Evolutionary conservation across 2,329 filamentous ascomycete species (phyloP), one percentile per base, ranked within the genome.

Genomic region (Sporothrix curviconia): DNA sequence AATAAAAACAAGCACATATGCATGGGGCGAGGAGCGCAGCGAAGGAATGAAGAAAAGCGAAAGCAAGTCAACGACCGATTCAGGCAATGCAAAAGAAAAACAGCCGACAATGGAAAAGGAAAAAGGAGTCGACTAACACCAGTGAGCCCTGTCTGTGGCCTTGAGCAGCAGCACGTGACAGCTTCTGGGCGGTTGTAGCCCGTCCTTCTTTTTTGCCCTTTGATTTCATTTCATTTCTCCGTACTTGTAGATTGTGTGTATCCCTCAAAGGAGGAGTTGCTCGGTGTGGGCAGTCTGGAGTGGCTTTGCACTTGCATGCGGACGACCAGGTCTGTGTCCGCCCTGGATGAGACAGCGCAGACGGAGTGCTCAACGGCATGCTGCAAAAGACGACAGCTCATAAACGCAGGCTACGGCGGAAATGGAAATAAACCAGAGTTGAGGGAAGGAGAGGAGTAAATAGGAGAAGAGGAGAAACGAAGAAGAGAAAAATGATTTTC

Each of bases 151-250:
- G n/a, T n/a, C n/a, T n/a, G n/a, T n/a, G n/a, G n/a, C n/a, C n/a
- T n/a, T n/a, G n/a, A n/a, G n/a, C n/a, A n/a, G n/a, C 32, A 36
- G 25, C 47, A 51, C 47, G 47, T 51, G 47, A 51, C 37, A 19
- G 22, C 36, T 37, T 37, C 14, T 28, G 32, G 25, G 37, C 37
- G 47, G 30, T n/a, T 36, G 46, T 19, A 32, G 30, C 47, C 47
- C 47, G 30, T 39, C 17, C 25, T 43, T 30, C n/a, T 36, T 34
- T 49, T 36, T 17, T 19, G 42, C 12, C 12, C n/a, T 28, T 25
- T n/a, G 17, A 11, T 28, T n/a, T n/a, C 30, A 19, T 49, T n/a
- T n/a, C n/a, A n/a, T n/a, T n/a, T n/a, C n/a, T n/a, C n/a, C n/a
- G n/a, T n/a, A n/a, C n/a, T n/a, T n/a, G n/a, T n/a, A n/a, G n/a